A percentile compares a stretch with the other conserved stretches of the same genome.
Conservation (phyloP, 129 eudicot species). For the Silybum marianum region DNA sequence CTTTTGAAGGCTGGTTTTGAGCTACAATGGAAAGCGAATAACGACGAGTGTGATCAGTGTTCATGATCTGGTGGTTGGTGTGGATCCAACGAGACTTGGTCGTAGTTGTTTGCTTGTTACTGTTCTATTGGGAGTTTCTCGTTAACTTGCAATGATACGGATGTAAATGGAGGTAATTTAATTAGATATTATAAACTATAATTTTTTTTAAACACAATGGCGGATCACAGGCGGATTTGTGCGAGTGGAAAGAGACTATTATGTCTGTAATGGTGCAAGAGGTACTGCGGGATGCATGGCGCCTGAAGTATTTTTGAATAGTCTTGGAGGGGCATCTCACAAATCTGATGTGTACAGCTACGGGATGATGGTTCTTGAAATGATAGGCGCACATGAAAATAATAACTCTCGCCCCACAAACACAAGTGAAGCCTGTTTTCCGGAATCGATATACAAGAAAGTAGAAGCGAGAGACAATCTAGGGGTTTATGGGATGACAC, state of each 20-base stretch:
- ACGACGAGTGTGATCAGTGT: constrained; percentile 31
- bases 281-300: too few relatives aligned
- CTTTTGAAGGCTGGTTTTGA: constrained; percentile 44
- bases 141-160: background rate
- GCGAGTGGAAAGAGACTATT: constrained; percentile 32
- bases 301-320: too few relatives aligned
- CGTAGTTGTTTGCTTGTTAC: background rate
- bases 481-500: too few relatives aligned
- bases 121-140: background rate
- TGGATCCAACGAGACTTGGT: constrained; percentile 25
- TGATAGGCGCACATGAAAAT: too few relatives aligned
- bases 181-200: background rate
- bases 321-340: too few relatives aligned
- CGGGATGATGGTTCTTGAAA: too few relatives aligned
- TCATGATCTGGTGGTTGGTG: constrained; percentile 46
- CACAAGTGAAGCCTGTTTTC: too few relatives aligned
- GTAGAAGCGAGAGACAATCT: too few relatives aligned
- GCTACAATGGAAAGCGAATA: constrained; percentile 41
- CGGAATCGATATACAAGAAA: too few relatives aligned
- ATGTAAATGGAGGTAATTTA: background rate
- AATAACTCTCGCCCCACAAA: too few relatives aligned
- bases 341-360: too few relatives aligned
- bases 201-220: background rate
- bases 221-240: constrained; percentile 31
- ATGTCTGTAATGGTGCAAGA: constrained; percentile 23